Percentiles rank a stretch among this genome's conserved stretches.
Evolutionary conservation across 2,329 filamentous ascomycete genomes (phyloP).

Genomic region (Zalaria obscura): DNA sequence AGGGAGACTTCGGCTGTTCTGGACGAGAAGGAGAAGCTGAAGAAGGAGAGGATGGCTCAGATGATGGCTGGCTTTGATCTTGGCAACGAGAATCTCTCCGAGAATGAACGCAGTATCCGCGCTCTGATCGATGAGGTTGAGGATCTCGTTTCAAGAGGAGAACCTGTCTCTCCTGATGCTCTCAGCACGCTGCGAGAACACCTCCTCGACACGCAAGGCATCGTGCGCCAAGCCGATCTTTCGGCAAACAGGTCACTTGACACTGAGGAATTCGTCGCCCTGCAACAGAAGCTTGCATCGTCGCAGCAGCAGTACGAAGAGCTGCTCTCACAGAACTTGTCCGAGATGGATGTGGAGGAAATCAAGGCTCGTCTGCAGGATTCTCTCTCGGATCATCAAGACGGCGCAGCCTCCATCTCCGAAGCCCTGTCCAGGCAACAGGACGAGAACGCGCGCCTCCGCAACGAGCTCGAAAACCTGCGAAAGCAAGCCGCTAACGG

Average conservation of each 20-base stretch:
- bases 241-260: slow-evolving; percentile 52
- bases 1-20: slow-evolving; percentile 82
- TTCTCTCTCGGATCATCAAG: slow-evolving; percentile 61
- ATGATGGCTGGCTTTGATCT: slow-evolving; percentile 99
- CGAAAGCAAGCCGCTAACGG: slow-evolving; percentile 56
- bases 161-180: slow-evolving; percentile 68
- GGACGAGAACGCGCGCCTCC: slow-evolving; percentile 71
- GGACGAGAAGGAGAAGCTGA: slow-evolving; percentile 97
- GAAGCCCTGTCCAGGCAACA: slow-evolving; percentile 61
- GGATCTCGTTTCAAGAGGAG: slow-evolving; percentile 61
- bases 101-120: slow-evolving; percentile 76
- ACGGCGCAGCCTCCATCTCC: slow-evolving; percentile 52
- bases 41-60: slow-evolving; percentile 98
- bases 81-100: slow-evolving; percentile 81
- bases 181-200: slow-evolving; percentile 62
- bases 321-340: slow-evolving; percentile 64
- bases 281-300: slow-evolving; percentile 60
- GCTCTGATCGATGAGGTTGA: slow-evolving; percentile 76
- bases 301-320: slow-evolving; percentile 77
- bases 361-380: slow-evolving; percentile 68
- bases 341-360: slow-evolving; percentile 66
- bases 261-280: slow-evolving; percentile 41
- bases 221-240: slow-evolving; percentile 83
- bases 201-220: slow-evolving; percentile 78
- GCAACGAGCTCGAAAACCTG: slow-evolving; percentile 65